A percentile compares a stretch with the other conserved stretches of the same genome.
These are phyloP conservation scores for Colletotrichum euphorbiae DNA, from an alignment of 2,329 filamentous ascomycete genomes.

Conservation along the genomic window DNA sequence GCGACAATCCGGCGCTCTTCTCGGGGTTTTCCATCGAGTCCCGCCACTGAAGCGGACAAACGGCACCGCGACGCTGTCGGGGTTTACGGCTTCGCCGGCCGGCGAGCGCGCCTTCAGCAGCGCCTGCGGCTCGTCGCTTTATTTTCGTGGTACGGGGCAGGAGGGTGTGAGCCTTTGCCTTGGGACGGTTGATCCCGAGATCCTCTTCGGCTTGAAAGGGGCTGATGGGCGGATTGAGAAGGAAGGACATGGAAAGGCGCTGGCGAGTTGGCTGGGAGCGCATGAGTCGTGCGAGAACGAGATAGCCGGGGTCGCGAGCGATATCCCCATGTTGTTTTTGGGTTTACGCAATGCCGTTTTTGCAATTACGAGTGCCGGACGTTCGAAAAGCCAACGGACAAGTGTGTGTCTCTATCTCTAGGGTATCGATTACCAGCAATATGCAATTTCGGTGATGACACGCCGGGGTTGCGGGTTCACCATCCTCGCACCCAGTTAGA, in stretches of 20 bases:
- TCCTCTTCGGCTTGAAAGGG: slow-evolving; percentile 43
- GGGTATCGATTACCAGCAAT: no score
- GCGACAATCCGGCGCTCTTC: no score
- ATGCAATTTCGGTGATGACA: no score
- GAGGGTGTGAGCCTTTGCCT: slow-evolving; percentile 52
- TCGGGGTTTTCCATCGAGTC: no score
- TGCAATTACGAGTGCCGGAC: no score
- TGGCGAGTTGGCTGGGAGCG: slow-evolving; percentile 51
- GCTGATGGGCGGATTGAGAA: slow-evolving; percentile 12
- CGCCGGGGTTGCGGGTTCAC: not conserved
- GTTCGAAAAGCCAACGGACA: no score
- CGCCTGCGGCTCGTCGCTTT: slow-evolving; percentile 62
- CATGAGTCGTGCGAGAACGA: slow-evolving; percentile 59
- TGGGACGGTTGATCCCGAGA: slow-evolving; percentile 59
- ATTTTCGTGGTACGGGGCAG: slow-evolving; percentile 53
- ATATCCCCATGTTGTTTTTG: slow-evolving; percentile 43
- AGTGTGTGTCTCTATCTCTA: no score
- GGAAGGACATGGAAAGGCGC: slow-evolving; percentile 49
- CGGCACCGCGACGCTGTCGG: slow-evolving; percentile 47
- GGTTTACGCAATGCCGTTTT: no score
- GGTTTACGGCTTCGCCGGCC: slow-evolving; percentile 54
- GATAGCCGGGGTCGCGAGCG: slow-evolving; percentile 62
- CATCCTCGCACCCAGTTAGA: slow-evolving; percentile 1
- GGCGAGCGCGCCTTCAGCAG: slow-evolving; percentile 60
- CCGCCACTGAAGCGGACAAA: slow-evolving; percentile 52